A percentile compares a stretch with the other conserved stretches of the same genome.
phyloP scores from a whole-genome alignment of 2,329 filamentous ascomycete species.

The Apiospora phragmitis region DNA sequence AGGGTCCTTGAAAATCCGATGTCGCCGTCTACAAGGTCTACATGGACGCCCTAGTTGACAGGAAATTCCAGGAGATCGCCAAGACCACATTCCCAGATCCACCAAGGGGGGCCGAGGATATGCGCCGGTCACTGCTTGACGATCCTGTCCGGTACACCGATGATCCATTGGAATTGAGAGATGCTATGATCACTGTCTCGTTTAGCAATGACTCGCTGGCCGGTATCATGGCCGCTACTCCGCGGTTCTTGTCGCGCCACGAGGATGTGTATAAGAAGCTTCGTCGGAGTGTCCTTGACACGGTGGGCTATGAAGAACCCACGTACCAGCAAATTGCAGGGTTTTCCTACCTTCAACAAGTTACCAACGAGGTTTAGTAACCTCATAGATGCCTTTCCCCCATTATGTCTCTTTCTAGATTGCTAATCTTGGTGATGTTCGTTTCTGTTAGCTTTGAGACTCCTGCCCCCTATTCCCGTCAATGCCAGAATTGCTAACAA shows the following conservation, averaged over 20 bases:
- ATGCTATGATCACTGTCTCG: background rate
- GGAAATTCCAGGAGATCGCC: background rate
- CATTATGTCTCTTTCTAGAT: too few species aligned
- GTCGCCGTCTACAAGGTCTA: background rate
- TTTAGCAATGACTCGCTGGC: background rate
- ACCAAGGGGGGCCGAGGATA: background rate
- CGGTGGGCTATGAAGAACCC: background rate
- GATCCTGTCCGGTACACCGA: background rate
- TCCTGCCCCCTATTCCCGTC: background rate
- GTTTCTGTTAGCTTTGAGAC: background rate
- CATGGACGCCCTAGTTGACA: background rate
- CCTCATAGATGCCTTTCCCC: too few species aligned
- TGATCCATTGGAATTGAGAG: background rate
- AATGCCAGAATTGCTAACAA: background rate
- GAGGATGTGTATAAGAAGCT: background rate
- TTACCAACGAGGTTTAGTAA: background rate
- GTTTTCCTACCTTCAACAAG: background rate
- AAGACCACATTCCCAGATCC: too few species aligned
- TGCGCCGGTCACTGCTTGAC: background rate
- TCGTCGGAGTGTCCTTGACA: background rate
- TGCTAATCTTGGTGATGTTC: too few species aligned
- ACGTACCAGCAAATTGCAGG: background rate
- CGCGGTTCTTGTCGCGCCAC: background rate
- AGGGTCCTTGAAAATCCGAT: background rate
- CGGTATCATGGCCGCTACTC: background rate